Evolutionary conservation across 2,329 filamentous ascomycete genomes (phyloP), one percentile per base, ranked within the genome.

Genomic region (Monosporascus sp.): DNA sequence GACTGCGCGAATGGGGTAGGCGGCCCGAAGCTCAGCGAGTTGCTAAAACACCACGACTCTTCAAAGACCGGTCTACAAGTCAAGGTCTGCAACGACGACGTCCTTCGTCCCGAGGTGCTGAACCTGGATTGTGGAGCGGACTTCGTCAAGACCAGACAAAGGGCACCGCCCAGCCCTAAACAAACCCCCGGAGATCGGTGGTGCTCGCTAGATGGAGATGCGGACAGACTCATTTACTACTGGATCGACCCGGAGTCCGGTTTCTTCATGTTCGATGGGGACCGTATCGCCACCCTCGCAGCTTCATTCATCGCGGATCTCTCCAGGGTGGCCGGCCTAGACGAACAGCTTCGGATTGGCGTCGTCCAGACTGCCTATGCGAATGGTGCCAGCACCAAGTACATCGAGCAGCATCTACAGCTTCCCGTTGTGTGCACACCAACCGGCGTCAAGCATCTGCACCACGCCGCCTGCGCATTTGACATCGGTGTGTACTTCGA

Each of bases 401-500:
- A 96, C 72, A 88, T 99, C 52, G 84, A 90, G 68, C 89, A 94
- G 70, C 87, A 89, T 59, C 81, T 97, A 52, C 88, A 89, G 65
- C 84, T 99, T 43, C 92, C 92, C 48, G 90, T 96, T 22, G 86
- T 95, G 55, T 96, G 89, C 79, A 97, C 94, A 1, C 86, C 91
- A 16, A 99, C 94, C 1, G 94, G 94, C 60, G 94, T 99, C 57
- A 99, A 99, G 79, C 89, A 97, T 73, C 82, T 99, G 58, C 94
- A 99, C 74, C 94, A 97, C 68, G 94, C 91, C n/a, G 94, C 94
- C 40, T 86, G 89, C 65, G 89, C 92, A 60, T 96, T 95, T 64
- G 94, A 99, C 65, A 86, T 97, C 52, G 94, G 94, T 53, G 91
- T 97, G 50, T 99, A 99, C 77, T 99, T 99, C 66, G 94, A 99